A percentile compares a stretch with the other conserved stretches of the same genome.
phyloP scores from a whole-genome alignment of 768 basidiomycete species.

The Suillus brevipes region DNA sequence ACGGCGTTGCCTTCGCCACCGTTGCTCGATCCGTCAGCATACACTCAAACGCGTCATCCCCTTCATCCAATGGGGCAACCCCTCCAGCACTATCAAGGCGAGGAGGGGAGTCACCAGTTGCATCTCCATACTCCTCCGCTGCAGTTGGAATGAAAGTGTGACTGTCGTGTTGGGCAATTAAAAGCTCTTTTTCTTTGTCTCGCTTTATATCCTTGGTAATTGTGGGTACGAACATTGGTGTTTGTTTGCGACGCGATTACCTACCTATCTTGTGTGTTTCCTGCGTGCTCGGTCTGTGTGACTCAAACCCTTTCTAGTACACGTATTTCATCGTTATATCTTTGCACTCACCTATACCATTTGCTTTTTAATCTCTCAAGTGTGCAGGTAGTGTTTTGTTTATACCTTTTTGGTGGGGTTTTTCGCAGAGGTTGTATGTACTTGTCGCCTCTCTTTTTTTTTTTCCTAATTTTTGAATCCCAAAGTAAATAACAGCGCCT shows the following conservation, averaged over 20 bases:
- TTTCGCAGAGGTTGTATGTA: constrained; percentile 16
- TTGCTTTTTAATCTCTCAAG: constrained; percentile 18
- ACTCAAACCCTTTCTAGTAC: constrained; percentile 8
- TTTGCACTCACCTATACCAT: constrained; percentile 23
- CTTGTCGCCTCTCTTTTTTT: constrained; percentile 16
- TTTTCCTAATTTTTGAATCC: constrained; percentile 18
- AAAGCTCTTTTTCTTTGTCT: constrained; percentile 8
- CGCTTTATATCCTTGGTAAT: constrained; percentile 32
- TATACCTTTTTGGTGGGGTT: constrained; percentile 18
- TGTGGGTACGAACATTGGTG: constrained; percentile 25
- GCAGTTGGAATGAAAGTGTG: constrained; percentile 51
- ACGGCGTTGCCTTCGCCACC: constrained; percentile 30
- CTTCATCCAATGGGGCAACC: constrained; percentile 35
- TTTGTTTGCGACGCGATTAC: constrained; percentile 1
- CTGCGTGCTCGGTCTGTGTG: constrained; percentile 6
- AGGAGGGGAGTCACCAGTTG: constrained; percentile 40
- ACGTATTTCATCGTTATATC: constrained; percentile 17
- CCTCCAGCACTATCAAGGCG: constrained; percentile 38
- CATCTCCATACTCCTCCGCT: constrained; percentile 46
- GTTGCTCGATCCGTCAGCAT: constrained; percentile 33
- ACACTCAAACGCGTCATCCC: constrained; percentile 31
- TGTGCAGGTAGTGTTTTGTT: constrained; percentile 22
- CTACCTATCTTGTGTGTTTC: neutral
- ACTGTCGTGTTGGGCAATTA: neutral
- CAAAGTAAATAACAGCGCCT: constrained; percentile 6